phyloP scores from a whole-genome alignment of 1,284 basidiomycete genomes.

The Fistulinella staudtii region DNA sequence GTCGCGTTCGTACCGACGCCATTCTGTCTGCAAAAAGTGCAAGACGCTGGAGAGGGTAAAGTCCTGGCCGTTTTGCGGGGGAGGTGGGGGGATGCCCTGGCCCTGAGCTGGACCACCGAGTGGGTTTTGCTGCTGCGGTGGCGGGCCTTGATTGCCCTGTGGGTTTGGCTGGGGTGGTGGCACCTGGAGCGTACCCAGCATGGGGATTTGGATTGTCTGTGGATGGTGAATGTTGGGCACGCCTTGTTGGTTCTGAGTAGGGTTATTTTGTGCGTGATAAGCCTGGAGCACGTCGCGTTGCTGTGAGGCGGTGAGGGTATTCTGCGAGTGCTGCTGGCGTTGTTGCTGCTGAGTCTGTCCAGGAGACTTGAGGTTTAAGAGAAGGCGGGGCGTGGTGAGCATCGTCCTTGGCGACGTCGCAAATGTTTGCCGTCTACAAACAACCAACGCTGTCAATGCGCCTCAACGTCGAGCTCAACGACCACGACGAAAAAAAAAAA shows the following conservation, averaged over 20 bases:
- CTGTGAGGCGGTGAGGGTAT: slow-evolving; percentile 26
- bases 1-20: slow-evolving; percentile 94
- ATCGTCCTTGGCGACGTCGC: slow-evolving; percentile 23
- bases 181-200: slow-evolving; percentile 67
- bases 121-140: slow-evolving; percentile 44
- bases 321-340: slow-evolving; percentile 24
- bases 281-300: slow-evolving; percentile 28
- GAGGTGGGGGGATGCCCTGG: slow-evolving; percentile 65
- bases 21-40: slow-evolving; percentile 97
- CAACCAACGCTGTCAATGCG: slow-evolving; percentile 26
- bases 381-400: slow-evolving; percentile 3
- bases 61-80: slow-evolving; percentile 79
- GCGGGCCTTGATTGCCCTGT: slow-evolving; percentile 36
- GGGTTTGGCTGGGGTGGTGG: slow-evolving; percentile 48
- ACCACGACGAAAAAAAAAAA: slow-evolving; percentile 7
- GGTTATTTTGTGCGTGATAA: slow-evolving; percentile 26
- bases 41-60: slow-evolving; percentile 93
- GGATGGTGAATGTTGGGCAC: slow-evolving; percentile 35
- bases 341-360: slow-evolving; percentile 24
- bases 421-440: slow-evolving; percentile 25
- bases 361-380: slow-evolving; percentile 28
- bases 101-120: slow-evolving; percentile 51
- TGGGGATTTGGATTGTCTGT: slow-evolving; percentile 51
- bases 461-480: slow-evolving; percentile 8
- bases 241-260: slow-evolving; percentile 14